Percentiles rank a stretch among this genome's conserved stretches.
Conservation (phyloP, 768 basidiomycete genomes). For the Termitomyces sp. region DNA sequence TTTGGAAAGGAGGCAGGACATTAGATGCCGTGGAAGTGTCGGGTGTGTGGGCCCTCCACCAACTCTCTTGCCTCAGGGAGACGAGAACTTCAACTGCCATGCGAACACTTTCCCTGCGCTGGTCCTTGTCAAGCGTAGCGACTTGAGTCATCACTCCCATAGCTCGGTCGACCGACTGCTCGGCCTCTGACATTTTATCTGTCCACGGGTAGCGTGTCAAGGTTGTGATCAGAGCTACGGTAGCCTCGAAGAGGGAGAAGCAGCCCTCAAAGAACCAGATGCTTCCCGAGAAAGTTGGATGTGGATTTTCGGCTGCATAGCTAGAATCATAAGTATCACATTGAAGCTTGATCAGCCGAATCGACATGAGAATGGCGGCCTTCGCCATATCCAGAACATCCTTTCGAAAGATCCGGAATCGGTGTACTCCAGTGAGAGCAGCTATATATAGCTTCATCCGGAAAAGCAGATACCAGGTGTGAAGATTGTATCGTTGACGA, state of each 20-base stretch:
- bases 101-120: conserved; percentile 30
- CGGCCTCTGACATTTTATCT: conserved; percentile 30
- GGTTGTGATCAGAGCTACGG: conserved; percentile 38
- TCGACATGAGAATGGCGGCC: conserved; percentile 31
- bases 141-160: conserved; percentile 29
- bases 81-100: conserved; percentile 34
- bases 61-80: conserved; percentile 23
- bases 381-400: conserved; percentile 28
- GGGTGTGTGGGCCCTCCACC: conserved; percentile 14
- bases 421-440: conserved; percentile 29
- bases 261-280: conserved; percentile 39
- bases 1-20: not conserved
- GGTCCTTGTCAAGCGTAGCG: conserved; percentile 26
- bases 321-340: conserved; percentile 28
- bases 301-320: conserved; percentile 15
- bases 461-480: conserved; percentile 40
- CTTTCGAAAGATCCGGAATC: conserved; percentile 16
- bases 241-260: conserved; percentile 40
- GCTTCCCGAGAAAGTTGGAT: conserved; percentile 22
- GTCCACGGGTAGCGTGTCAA: conserved; percentile 33
- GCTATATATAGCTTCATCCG: conserved; percentile 41
- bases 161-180: conserved; percentile 31
- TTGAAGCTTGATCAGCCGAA: conserved; percentile 38
- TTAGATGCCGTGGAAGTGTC: not conserved
- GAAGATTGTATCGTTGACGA: conserved; percentile 37